phyloP scores from a whole-genome alignment of 1,284 basidiomycete genomes.

The Rugosomyces carneus region DNA sequence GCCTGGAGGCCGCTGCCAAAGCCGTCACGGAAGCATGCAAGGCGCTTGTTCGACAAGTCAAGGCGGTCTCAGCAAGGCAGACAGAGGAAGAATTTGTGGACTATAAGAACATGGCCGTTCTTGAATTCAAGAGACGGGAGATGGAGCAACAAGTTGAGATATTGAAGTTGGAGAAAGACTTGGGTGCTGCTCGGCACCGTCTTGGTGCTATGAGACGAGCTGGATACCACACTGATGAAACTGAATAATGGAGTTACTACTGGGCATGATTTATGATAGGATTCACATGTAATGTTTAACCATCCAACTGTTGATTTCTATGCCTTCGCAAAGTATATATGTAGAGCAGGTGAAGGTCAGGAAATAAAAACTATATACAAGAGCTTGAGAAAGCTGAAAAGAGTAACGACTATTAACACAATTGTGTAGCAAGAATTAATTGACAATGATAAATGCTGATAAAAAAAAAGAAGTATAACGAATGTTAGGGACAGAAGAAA shows the following conservation, averaged over 20 bases:
- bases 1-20: constrained; percentile 93
- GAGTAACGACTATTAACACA: constrained; percentile 12
- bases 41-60: constrained; percentile 94
- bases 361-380: not conserved
- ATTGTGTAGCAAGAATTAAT: constrained; percentile 12
- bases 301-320: constrained; percentile 11
- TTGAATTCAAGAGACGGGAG: constrained; percentile 96
- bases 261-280: constrained; percentile 7
- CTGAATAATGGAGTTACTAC: constrained; percentile 37
- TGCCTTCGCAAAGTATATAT: constrained; percentile 4
- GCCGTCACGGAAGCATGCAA: constrained; percentile 99
- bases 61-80: constrained; percentile 86
- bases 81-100: constrained; percentile 77
- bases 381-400: constrained; percentile 1
- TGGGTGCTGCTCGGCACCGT: constrained; percentile 81
- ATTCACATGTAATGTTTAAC: constrained; percentile 14
- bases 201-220: constrained; percentile 88
- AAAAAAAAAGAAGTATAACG: constrained; percentile 23
- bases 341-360: not conserved
- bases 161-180: constrained; percentile 91
- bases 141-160: constrained; percentile 99
- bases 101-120: constrained; percentile 86
- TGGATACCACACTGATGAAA: constrained; percentile 82
- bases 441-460: constrained; percentile 11
- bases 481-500: constrained; percentile 16